Percentiles rank a stretch among this genome's conserved stretches.
phyloP scores from a whole-genome alignment of 2,329 filamentous ascomycete genomes.

The Aspergillus felis region DNA sequence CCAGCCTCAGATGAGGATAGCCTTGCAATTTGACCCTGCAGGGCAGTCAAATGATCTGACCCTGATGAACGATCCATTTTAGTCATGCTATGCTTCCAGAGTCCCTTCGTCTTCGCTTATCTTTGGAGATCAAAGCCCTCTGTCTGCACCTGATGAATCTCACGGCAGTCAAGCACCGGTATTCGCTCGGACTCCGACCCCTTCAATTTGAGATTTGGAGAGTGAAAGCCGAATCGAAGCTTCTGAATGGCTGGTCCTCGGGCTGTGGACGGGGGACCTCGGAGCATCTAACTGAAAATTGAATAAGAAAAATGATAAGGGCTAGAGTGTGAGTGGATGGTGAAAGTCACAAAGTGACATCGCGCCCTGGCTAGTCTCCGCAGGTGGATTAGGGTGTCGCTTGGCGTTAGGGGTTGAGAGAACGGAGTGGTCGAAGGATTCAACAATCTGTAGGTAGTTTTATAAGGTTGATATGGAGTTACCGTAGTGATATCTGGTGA shows the following conservation, averaged over 20 bases:
- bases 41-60: no score
- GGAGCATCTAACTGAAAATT: neutral
- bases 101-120: no score
- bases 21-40: no score
- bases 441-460: neutral
- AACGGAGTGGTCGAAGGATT: neutral
- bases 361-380: neutral
- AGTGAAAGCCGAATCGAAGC: neutral
- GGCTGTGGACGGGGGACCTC: neutral
- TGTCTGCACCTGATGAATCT: no score
- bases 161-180: neutral
- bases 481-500: neutral
- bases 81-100: no score
- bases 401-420: neutral
- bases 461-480: neutral
- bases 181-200: neutral
- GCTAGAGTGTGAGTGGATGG: neutral
- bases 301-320: neutral
- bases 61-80: no score
- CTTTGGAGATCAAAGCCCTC: no score
- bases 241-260: neutral
- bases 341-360: constrained; percentile 8
- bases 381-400: neutral
- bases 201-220: neutral
- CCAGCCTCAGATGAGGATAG: no score